phyloP scores from a whole-genome alignment of 1,284 basidiomycete genomes.

The Grifola frondosa region DNA sequence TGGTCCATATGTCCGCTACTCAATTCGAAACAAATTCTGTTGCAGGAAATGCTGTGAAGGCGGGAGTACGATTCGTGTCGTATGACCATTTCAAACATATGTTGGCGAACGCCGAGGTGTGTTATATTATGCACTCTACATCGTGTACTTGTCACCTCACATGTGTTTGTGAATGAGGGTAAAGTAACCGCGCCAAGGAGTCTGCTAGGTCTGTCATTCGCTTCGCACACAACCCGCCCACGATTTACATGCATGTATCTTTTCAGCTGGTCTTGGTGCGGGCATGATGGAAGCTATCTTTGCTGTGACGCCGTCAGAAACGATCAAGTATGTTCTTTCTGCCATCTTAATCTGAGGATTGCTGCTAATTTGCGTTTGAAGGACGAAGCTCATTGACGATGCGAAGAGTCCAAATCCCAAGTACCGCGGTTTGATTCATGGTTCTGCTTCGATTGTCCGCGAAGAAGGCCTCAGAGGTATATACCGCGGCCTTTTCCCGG shows the following conservation, averaged over 20 bases:
- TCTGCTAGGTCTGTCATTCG: slow-evolving; percentile 64
- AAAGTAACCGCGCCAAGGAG: slow-evolving; percentile 86
- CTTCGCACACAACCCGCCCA: neutral
- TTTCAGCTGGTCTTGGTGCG: slow-evolving; percentile 89
- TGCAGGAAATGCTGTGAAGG: slow-evolving; percentile 75
- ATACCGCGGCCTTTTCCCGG: slow-evolving; percentile 92
- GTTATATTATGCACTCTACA: slow-evolving; percentile 15
- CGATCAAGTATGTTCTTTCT: slow-evolving; percentile 79
- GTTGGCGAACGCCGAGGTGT: slow-evolving; percentile 81
- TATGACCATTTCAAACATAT: slow-evolving; percentile 92
- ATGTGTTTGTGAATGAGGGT: slow-evolving; percentile 52
- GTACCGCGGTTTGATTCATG: slow-evolving; percentile 88
- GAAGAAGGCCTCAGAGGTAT: slow-evolving; percentile 84
- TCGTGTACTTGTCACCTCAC: slow-evolving; percentile 7
- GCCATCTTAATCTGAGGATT: neutral
- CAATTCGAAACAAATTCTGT: neutral
- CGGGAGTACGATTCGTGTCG: slow-evolving; percentile 91
- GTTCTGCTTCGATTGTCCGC: slow-evolving; percentile 77
- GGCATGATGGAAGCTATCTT: slow-evolving; percentile 94
- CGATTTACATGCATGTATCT: slow-evolving; percentile 7
- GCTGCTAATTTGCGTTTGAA: slow-evolving; percentile 32
- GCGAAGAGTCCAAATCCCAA: slow-evolving; percentile 82
- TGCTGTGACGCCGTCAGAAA: slow-evolving; percentile 96
- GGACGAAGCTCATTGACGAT: slow-evolving; percentile 98
- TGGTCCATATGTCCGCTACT: neutral